Evolutionary conservation across 495 filamentous ascomycete genomes (phyloP), one percentile per base, ranked within the genome.

Genomic region (Tetracladium setigerum): DNA sequence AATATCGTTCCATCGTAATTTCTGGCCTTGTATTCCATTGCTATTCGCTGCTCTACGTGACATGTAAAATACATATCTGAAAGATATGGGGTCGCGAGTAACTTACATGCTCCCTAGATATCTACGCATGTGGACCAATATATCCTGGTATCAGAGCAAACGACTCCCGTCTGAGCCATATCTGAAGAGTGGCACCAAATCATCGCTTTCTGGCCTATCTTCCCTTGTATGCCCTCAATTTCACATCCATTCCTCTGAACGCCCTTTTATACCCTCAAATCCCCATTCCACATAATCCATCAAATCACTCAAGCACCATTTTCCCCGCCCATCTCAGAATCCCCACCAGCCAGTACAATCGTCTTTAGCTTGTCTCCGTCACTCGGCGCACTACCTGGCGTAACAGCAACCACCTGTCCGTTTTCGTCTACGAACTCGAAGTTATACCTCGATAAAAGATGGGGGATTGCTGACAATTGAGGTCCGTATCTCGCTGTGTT

Each of bases 401-500:
- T 98, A 30, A 82, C 74, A 9, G 91, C 87, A 15, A 87, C 84
- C 4, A 95, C 84, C 47, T 94, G 81, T 46, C 89, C 91, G 41
- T 85, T 76, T 70, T 98, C 92, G 61, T 98, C 87, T n/a, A 96
- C 85, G 60, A 95, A 96, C 60, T 98, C 94, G 60, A 97, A 98
- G 66, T 95, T 92, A 62, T 95, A 97, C 39, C 90, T 73, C 47
- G 87, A 94, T 12, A 98, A 78, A 1, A 95, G 68, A 59, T 97
- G 94, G 7, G 92, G 92, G 38, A 98, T 96, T 2, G 92, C 91
- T 0, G 88, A 94, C 4, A 98, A 79, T 63, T 98, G 92, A 4
- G 92, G 92, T 0, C 92, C 92, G 60, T 98, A 98, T 49, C 92
- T 72, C 2, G 82, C 84, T 1, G 87, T 95, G 67, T 98, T 98